Conservation (phyloP, 225 moss, liverwort and hornwort genomes). For the Anthoceros angustus region DNA sequence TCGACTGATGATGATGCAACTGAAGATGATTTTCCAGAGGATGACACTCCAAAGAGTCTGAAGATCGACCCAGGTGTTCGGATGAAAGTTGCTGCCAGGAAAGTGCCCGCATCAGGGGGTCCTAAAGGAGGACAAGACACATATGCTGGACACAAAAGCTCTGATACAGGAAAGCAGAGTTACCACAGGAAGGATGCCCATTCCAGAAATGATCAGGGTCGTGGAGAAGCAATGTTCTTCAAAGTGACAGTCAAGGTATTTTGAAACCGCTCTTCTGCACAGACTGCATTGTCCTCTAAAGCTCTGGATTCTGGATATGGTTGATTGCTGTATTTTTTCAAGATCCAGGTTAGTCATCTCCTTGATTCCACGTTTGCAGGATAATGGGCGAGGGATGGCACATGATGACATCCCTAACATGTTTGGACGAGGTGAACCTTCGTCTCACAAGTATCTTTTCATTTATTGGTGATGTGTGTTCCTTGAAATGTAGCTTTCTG, state of each 20-base stretch:
- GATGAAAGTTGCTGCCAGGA: slow-evolving; percentile 77
- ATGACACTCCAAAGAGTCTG: slow-evolving; percentile 50
- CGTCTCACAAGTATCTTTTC: slow-evolving; percentile 10
- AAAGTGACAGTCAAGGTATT: slow-evolving; percentile 64
- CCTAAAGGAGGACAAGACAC: slow-evolving; percentile 3
- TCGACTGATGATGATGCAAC: not conserved
- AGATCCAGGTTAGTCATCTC: not conserved
- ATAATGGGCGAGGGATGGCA: slow-evolving; percentile 91
- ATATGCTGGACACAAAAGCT: not conserved
- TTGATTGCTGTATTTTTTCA: no score
- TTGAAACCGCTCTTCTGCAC: not conserved
- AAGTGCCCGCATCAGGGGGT: slow-evolving; percentile 16
- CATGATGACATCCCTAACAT: slow-evolving; percentile 96
- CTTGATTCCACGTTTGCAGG: slow-evolving; percentile 23
- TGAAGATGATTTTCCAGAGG: slow-evolving; percentile 34
- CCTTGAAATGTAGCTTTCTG: not conserved
- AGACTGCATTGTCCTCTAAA: not conserved
- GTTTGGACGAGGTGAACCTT: slow-evolving; percentile 65
- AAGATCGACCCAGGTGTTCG: slow-evolving; percentile 56
- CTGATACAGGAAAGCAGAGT: not conserved
- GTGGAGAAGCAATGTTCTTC: no score
- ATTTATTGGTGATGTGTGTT: not conserved
- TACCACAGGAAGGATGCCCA: not conserved
- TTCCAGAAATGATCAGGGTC: slow-evolving; percentile 1
- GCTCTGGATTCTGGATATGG: not conserved